Conservation (phyloP, 352 stramenopile genomes). For the Globisporangium megalacanthum region DNA sequence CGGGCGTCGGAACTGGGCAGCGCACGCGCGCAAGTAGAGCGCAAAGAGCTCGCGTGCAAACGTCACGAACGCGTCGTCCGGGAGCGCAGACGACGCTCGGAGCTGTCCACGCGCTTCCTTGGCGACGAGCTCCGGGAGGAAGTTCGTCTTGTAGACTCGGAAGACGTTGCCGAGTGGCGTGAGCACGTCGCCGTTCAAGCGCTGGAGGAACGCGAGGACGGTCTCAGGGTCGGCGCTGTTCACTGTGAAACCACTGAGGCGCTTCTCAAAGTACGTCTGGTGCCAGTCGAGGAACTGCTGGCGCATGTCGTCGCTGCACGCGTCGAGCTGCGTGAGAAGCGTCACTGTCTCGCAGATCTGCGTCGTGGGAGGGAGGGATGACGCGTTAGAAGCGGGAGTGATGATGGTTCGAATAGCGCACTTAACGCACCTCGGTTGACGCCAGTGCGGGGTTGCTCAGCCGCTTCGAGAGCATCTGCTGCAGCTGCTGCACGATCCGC, state of each 20-base stretch:
- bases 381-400: background rate
- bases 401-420: too few relatives aligned
- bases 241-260: constrained; percentile 49
- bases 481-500: constrained; percentile 78
- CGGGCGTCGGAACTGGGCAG: constrained; percentile 44
- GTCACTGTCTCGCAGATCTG: constrained; percentile 62
- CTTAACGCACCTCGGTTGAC: constrained; percentile 40
- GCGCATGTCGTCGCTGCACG: constrained; percentile 68
- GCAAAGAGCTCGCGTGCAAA: constrained; percentile 70
- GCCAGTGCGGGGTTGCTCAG: constrained; percentile 38
- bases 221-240: constrained; percentile 24
- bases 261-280: constrained; percentile 59
- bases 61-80: constrained; percentile 60
- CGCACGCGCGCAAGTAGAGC: constrained; percentile 46
- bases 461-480: constrained; percentile 49
- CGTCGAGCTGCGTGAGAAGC: constrained; percentile 57
- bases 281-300: constrained; percentile 86
- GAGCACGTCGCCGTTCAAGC: constrained; percentile 47
- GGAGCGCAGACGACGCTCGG: constrained; percentile 35
- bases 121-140: constrained; percentile 43
- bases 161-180: constrained; percentile 50
- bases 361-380: background rate
- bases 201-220: constrained; percentile 53
- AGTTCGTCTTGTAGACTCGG: constrained; percentile 58
- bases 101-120: constrained; percentile 26